Base-by-base conservation (phyloP, 768 basidiomycete genomes). In the Gymnopilus junonius region DNA sequence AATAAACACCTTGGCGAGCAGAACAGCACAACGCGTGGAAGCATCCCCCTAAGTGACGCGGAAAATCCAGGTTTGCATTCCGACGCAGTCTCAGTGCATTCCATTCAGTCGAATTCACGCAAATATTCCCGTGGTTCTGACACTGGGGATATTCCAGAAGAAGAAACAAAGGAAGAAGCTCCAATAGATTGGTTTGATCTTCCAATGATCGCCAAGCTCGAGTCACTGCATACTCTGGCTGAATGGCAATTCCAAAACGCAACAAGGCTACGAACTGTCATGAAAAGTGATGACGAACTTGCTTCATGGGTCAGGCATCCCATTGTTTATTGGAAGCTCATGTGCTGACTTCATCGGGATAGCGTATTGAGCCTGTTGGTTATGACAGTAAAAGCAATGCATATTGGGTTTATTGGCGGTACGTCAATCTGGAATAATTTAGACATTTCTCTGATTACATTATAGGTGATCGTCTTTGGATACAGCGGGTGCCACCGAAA, bases 161-260 rank as follows among this genome's bases (percentile, higher is more conserved):
- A 70, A 25, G 64, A 73, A 21, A 55, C 63, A n/a, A 72, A 70
- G 58, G 67, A 71, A 43, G 65, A 71, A 42, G 80, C 77, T 60
- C 80, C 84, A 39, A 80, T 81, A 59, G 82, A 91, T 70, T 94
- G 93, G 92, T 77, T 86, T 45, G 82, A 89, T 45, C 84, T 94
- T 27, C 80, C 87, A 2, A 87, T 91, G 83, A 80, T 88, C 40
- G 76, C 77, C 34, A 93, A 93, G 75, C 83, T 95, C 43, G 89
- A 93, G 63, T 87, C 90, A 3, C 76, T 94, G 69, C 85, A 93
- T 67, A 77, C 85, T 15, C 77, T 95, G 53, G 83, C 82, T 29
- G 94, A 95, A 75, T 95, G 94, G 94, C 92, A 93, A 69, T 94
- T 95, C 65, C 88, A 93, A 62, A 92, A 92, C 70, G 85, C 92